phyloP scores from a whole-genome alignment of 306 rosid genomes.

The Trichosanthes cucumerina region DNA sequence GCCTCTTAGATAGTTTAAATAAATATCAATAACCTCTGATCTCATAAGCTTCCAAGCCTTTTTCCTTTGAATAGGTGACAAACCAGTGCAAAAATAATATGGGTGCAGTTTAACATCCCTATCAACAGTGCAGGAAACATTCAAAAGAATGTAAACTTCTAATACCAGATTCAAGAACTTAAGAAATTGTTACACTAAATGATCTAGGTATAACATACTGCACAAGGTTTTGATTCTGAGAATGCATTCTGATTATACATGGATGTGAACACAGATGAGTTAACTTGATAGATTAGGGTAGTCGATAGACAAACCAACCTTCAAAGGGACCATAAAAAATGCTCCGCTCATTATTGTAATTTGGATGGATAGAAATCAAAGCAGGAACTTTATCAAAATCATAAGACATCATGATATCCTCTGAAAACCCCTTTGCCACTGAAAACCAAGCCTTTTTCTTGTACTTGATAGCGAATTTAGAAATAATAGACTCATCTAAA shows the following conservation, averaged over 20 bases:
- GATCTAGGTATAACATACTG: not conserved
- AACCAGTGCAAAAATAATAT: not conserved
- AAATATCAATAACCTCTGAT: not conserved
- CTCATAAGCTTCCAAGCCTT: not conserved
- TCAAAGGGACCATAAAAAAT: slow-evolving; percentile 92
- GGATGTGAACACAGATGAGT: not conserved
- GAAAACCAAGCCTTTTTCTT: slow-evolving; percentile 95
- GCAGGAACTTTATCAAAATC: slow-evolving; percentile 93
- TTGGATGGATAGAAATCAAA: slow-evolving; percentile 63
- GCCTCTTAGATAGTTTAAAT: not conserved
- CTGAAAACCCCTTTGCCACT: slow-evolving; percentile 84
- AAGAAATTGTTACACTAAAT: not conserved
- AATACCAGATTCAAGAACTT: not conserved
- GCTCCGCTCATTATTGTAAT: slow-evolving; percentile 50
- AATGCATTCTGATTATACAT: not conserved
- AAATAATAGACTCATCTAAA: slow-evolving; percentile 44
- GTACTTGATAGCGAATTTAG: slow-evolving; percentile 48
- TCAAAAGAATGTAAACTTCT: slow-evolving; percentile 8
- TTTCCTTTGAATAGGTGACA: not conserved
- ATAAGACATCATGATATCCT: slow-evolving; percentile 61
- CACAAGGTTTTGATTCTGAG: not conserved
- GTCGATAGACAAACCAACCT: slow-evolving; percentile 41
- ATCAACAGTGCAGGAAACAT: not conserved
- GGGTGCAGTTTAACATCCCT: not conserved
- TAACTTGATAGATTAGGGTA: not conserved